Evolutionary conservation across 2,329 filamentous ascomycete species (phyloP), one percentile per base, ranked within the genome.

Genomic region (Exophiala spinifera): DNA sequence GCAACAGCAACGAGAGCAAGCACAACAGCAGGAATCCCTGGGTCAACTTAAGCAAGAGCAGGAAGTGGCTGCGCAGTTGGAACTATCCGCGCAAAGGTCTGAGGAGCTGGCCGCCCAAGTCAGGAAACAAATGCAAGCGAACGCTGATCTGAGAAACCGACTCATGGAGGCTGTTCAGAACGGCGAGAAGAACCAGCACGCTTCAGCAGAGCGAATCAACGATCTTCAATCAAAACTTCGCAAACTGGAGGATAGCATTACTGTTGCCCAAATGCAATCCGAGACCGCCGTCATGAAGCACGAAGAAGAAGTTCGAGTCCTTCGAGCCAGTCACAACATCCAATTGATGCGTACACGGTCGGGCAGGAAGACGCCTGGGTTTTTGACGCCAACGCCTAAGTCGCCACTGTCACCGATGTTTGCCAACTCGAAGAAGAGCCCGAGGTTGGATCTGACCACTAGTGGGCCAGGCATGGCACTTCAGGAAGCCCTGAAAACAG

Each of bases 211-310:
- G 49, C 87, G 89, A 65, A 96, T 99, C 68, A 89, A 89, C 53
- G 80, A 85, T 51, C 83, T 97, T 69, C 91, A 97, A 69, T 81
- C 81, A 58, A 87, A 85, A 54, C 85, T 99, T 53, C 89, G 88
- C 64, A 73, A 76, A 14, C 83, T 96, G 47, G 94, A 97, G 69
- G 91, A 97, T 57, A 83, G 87, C 64, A 82, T 99, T 19, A 79
- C 95, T 50, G 74, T 83, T 17, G 90, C 92, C 1, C 92, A 97
- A 70, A 86, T 89, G 53, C 82, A 87, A 17, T 92, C 90, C 0
- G 94, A 99, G 69, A 91, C 92, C 46, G 85, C 86, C 36, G 83
- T 97, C 53, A 76, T 82, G 40, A 85, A 84, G 46, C 91, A 96
- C 66, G 94, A 97, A 69, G 89, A 94, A 34, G 91, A 96, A 71